Percentiles rank a stretch among this genome's conserved stretches.
Evolutionary conservation across 1,284 basidiomycete species (phyloP).

Genomic region (Heterobasidion occidentale): DNA sequence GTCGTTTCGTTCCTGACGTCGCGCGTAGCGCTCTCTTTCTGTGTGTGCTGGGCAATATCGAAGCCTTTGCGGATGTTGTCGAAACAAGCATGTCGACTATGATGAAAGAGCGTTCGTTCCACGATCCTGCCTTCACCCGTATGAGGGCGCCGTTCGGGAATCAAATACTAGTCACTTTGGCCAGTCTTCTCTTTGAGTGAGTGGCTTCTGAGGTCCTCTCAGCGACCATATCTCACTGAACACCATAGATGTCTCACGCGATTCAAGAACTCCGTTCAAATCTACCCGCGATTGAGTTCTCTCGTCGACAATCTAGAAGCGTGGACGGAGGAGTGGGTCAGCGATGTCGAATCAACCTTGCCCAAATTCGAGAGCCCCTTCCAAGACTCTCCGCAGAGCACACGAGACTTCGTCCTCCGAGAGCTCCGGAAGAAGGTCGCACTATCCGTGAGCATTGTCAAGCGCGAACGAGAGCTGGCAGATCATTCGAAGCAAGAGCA

Average conservation of each 20-base stretch:
- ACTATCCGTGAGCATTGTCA: slow-evolving; percentile 21
- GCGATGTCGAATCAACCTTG: slow-evolving; percentile 25
- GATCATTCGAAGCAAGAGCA: background rate
- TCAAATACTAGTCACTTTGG: slow-evolving; percentile 37
- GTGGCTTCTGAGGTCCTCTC: slow-evolving; percentile 12
- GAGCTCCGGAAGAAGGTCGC: slow-evolving; percentile 30
- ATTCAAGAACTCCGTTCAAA: slow-evolving; percentile 45
- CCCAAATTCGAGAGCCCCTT: slow-evolving; percentile 29
- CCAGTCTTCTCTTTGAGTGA: slow-evolving; percentile 45
- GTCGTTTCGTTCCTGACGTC: background rate
- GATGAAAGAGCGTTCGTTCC: slow-evolving; percentile 19
- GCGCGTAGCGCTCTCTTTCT: slow-evolving; percentile 43
- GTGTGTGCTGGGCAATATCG: slow-evolving; percentile 43
- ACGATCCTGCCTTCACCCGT: slow-evolving; percentile 23
- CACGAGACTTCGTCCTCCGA: slow-evolving; percentile 29
- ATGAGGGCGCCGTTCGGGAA: slow-evolving; percentile 24
- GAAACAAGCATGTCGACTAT: slow-evolving; percentile 34
- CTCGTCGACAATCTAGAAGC: slow-evolving; percentile 33
- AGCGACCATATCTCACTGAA: background rate
- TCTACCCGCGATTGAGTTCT: slow-evolving; percentile 33
- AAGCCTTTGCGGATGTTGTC: slow-evolving; percentile 32
- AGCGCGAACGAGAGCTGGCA: background rate
- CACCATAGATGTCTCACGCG: slow-evolving; percentile 43
- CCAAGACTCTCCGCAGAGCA: slow-evolving; percentile 14
- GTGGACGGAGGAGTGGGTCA: slow-evolving; percentile 42